These are phyloP conservation scores for Gaeumannomyces sp. DNA, from an alignment of 2,329 filamentous ascomycete genomes.

Conservation along the genomic window DNA sequence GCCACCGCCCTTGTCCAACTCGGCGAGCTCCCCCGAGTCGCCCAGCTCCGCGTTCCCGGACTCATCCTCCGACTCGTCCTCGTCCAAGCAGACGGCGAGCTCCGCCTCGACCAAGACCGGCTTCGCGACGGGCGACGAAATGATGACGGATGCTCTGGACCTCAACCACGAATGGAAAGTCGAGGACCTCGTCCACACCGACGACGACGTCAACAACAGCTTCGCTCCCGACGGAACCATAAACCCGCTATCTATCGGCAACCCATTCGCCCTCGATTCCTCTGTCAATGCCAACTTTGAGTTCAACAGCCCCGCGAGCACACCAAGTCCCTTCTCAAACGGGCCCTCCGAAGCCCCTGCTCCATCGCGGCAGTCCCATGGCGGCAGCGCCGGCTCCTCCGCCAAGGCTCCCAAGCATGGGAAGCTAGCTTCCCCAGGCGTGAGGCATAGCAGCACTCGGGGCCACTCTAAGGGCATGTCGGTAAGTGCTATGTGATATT, in stretches of 20 bases:
- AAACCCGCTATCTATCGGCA: constrained; percentile 26
- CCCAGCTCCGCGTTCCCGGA: constrained; percentile 7
- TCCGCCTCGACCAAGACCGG: constrained; percentile 39
- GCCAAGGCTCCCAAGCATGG: constrained; percentile 15
- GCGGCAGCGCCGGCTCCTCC: constrained; percentile 20
- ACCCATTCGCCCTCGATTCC: constrained; percentile 12
- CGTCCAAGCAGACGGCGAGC: constrained; percentile 41
- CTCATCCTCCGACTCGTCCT: constrained; percentile 14
- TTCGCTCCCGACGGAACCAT: constrained; percentile 23
- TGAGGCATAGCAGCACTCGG: constrained; percentile 10
- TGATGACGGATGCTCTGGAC: constrained; percentile 36
- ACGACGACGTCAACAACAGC: constrained; percentile 26
- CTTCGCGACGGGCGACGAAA: constrained; percentile 33
- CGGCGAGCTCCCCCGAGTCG: constrained; percentile 10
- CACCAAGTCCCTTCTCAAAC: constrained; percentile 17
- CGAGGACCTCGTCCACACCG: constrained; percentile 30
- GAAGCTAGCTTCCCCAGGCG: constrained; percentile 12
- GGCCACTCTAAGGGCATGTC: constrained; percentile 36
- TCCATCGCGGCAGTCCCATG: background rate
- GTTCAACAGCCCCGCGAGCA: constrained; percentile 22
- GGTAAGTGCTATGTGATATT: constrained; percentile 24
- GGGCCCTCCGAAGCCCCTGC: constrained; percentile 12
- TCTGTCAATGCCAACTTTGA: constrained; percentile 26
- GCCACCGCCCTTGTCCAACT: constrained; percentile 6
- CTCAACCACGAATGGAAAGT: constrained; percentile 38